phyloP scores from a whole-genome alignment of 495 filamentous ascomycete species.

The Aspergillus bridgeri region DNA sequence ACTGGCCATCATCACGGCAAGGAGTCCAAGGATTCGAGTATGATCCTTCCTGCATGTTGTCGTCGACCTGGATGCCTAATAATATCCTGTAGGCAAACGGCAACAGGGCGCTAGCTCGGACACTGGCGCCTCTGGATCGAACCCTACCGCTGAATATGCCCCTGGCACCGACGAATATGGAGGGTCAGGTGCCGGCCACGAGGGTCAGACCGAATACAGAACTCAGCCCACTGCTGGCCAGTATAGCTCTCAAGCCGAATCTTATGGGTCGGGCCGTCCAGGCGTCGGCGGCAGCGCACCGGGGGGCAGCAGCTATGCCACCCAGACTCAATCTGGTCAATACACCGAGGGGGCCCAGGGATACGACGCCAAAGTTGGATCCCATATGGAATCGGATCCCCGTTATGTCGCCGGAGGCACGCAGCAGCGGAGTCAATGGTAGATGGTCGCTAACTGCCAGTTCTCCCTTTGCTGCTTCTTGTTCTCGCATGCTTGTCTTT shows the following conservation, averaged over 20 bases:
- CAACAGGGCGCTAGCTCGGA: constrained; percentile 40
- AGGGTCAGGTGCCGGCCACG: not conserved
- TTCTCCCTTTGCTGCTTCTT: not conserved
- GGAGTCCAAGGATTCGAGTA: constrained; percentile 10
- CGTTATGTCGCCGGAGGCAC: constrained; percentile 4
- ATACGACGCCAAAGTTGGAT: constrained; percentile 11
- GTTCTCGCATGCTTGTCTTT: too few species aligned
- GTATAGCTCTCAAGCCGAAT: too few species aligned
- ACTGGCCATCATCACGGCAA: constrained; percentile 30
- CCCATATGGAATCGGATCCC: constrained; percentile 7
- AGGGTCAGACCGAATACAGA: constrained; percentile 1
- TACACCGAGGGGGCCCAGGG: constrained; percentile 3
- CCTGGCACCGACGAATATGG: not conserved
- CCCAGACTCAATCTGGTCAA: constrained; percentile 8
- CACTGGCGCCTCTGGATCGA: constrained; percentile 16
- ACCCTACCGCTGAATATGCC: not conserved
- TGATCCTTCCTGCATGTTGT: too few species aligned
- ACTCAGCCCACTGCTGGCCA: constrained; percentile 10
- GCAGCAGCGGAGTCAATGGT: constrained; percentile 17
- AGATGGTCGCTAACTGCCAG: not conserved
- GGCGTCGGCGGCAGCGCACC: constrained; percentile 18
- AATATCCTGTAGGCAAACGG: constrained; percentile 4
- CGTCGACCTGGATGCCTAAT: constrained; percentile 5
- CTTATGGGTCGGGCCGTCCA: too few species aligned
- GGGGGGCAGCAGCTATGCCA: constrained; percentile 35